These are phyloP conservation scores for Melampsora medusae DNA, from an alignment of 1,284 basidiomycete species.

Conservation along the genomic window DNA sequence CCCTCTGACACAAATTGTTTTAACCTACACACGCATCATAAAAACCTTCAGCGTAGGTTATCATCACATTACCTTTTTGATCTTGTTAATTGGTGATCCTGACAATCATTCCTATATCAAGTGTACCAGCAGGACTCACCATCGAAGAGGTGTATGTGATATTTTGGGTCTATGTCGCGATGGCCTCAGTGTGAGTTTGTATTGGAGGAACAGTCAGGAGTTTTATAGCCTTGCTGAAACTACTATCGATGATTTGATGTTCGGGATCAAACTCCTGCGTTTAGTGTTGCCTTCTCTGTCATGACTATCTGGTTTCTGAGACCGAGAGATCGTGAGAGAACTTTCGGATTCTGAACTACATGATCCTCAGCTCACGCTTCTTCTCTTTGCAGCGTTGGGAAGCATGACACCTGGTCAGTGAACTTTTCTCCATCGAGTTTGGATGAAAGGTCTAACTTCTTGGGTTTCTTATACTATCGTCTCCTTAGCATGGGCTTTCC, in stretches of 20 bases:
- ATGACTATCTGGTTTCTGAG: conserved; percentile 36
- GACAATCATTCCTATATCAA: background rate
- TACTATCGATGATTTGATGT: background rate
- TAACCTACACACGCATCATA: background rate
- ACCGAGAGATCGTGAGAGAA: conserved; percentile 35
- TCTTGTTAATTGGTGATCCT: background rate
- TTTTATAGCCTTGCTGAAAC: background rate
- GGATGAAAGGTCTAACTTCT: background rate
- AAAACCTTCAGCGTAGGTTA: background rate
- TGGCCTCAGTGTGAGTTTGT: conserved; percentile 8
- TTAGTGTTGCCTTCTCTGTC: conserved; percentile 25
- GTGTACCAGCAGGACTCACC: conserved; percentile 14
- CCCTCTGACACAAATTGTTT: background rate
- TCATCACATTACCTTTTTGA: background rate
- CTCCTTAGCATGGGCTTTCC: conserved; percentile 32
- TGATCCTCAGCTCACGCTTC: background rate
- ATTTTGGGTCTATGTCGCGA: conserved; percentile 30
- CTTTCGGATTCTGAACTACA: background rate
- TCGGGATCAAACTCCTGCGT: background rate
- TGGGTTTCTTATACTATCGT: background rate
- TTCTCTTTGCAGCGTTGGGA: conserved; percentile 12
- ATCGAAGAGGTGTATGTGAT: conserved; percentile 17
- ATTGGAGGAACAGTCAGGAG: background rate
- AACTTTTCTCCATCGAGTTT: background rate
- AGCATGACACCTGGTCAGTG: conserved; percentile 28